A percentile compares a stretch with the other conserved stretches of the same genome.
These are phyloP conservation scores for Saitoella complicata DNA, from an alignment of 805 yeast species.

Conservation along the genomic window DNA sequence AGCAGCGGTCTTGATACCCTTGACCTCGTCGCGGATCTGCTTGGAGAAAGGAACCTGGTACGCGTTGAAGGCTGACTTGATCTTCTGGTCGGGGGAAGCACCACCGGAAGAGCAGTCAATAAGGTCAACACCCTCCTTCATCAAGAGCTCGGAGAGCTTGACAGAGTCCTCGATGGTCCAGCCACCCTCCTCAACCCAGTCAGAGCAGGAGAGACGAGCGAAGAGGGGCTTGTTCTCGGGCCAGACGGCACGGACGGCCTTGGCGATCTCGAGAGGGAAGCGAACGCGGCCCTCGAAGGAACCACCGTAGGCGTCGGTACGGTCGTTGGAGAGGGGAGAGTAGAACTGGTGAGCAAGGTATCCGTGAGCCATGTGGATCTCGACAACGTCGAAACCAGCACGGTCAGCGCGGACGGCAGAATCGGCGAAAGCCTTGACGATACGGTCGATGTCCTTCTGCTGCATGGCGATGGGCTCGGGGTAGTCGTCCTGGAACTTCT, in stretches of 20 bases:
- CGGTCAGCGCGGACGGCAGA: slow-evolving; percentile 36
- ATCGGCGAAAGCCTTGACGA: slow-evolving; percentile 28
- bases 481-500: slow-evolving; percentile 17
- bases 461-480: slow-evolving; percentile 27
- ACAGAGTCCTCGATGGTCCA: slow-evolving; percentile 33
- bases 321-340: slow-evolving; percentile 29
- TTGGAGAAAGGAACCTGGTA: slow-evolving; percentile 27
- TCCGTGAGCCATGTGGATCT: slow-evolving; percentile 52
- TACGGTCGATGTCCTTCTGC: slow-evolving; percentile 22
- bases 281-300: slow-evolving; percentile 40
- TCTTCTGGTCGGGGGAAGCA: slow-evolving; percentile 20
- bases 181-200: slow-evolving; percentile 16
- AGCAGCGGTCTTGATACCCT: slow-evolving; percentile 29
- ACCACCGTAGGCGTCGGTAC: slow-evolving; percentile 53
- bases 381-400: slow-evolving; percentile 47
- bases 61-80: slow-evolving; percentile 20
- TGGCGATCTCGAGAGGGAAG: slow-evolving; percentile 33
- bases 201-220: slow-evolving; percentile 32
- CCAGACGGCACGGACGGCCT: slow-evolving; percentile 26
- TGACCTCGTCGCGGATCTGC: slow-evolving; percentile 29
- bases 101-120: slow-evolving; percentile 44
- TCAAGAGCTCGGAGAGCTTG: slow-evolving; percentile 10
- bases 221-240: slow-evolving; percentile 31
- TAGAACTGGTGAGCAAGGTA: slow-evolving; percentile 36
- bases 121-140: slow-evolving; percentile 28